These are phyloP conservation scores for Blastobotrys parvus DNA, from an alignment of 805 yeast species.

Conservation along the genomic window DNA sequence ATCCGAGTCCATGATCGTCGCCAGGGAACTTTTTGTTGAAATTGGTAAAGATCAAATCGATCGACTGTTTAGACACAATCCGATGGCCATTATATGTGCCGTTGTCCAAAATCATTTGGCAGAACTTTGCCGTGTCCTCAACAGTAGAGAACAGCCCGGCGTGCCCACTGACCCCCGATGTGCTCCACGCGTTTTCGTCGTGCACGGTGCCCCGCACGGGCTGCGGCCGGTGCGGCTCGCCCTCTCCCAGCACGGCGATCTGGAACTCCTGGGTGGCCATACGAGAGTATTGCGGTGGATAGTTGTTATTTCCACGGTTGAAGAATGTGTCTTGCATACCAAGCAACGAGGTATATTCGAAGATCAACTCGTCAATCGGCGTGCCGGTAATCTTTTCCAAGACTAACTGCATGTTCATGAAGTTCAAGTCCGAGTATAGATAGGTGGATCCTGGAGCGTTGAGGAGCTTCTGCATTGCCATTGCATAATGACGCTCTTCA, in stretches of 20 bases:
- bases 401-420: slow-evolving; percentile 14
- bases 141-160: slow-evolving; percentile 37
- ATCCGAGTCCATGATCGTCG: slow-evolving; percentile 13
- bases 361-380: slow-evolving; percentile 24
- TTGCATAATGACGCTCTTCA: background rate
- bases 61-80: slow-evolving; percentile 29
- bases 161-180: slow-evolving; percentile 29
- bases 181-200: slow-evolving; percentile 13
- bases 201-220: slow-evolving; percentile 12
- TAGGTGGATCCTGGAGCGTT: slow-evolving; percentile 34
- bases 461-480: slow-evolving; percentile 22
- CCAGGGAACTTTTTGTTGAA: slow-evolving; percentile 28
- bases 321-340: slow-evolving; percentile 25
- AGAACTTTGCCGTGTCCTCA: slow-evolving; percentile 33
- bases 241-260: slow-evolving; percentile 10
- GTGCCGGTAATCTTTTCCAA: slow-evolving; percentile 25
- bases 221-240: slow-evolving; percentile 8
- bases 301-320: slow-evolving; percentile 2
- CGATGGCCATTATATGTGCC: slow-evolving; percentile 31
- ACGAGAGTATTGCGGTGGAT: slow-evolving; percentile 17
- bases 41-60: slow-evolving; percentile 28
- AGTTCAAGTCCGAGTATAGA: slow-evolving; percentile 25
- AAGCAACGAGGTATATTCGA: slow-evolving; percentile 19
- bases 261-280: slow-evolving; percentile 20
- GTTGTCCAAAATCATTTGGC: slow-evolving; percentile 34